Evolutionary conservation across 345 rosid genomes (phyloP).

Genomic region (Lepidium sativum): DNA sequence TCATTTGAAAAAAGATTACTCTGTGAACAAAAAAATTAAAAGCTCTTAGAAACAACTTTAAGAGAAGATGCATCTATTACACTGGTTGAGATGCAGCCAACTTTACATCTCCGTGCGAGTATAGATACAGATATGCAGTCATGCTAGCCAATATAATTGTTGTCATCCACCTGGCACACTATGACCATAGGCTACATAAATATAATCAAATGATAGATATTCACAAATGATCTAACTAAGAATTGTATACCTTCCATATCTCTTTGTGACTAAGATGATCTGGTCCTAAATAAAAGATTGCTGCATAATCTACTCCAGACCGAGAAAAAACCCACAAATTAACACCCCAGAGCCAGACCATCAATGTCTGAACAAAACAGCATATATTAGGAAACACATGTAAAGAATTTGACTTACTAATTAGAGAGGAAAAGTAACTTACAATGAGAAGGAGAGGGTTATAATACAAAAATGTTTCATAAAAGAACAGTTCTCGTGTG

Average conservation of each 20-base stretch:
- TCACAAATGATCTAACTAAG: background rate
- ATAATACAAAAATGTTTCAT: constrained; percentile 91
- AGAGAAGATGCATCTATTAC: constrained; percentile 94
- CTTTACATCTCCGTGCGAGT: constrained; percentile 92
- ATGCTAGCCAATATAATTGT: constrained; percentile 80
- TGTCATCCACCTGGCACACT: constrained; percentile 99
- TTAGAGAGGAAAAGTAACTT: constrained; percentile 15
- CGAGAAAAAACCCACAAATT: constrained; percentile 81
- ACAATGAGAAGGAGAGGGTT: constrained; percentile 98
- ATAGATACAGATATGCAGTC: constrained; percentile 90
- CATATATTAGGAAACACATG: background rate
- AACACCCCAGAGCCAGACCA: constrained; percentile 99
- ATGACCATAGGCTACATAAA: background rate
- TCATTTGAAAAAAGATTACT: background rate
- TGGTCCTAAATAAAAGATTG: constrained; percentile 74
- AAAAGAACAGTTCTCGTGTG: constrained; percentile 74
- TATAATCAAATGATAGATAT: background rate
- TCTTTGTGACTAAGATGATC: constrained; percentile 83
- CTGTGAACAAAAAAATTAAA: constrained; percentile 1
- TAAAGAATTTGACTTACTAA: background rate
- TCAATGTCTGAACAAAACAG: constrained; percentile 53
- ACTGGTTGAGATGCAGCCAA: constrained; percentile 99
- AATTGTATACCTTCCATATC: constrained; percentile 76
- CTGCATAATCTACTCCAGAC: constrained; percentile 68
- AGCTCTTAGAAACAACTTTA: background rate